Percentiles rank a stretch among this genome's conserved stretches.
These are phyloP conservation scores for Isabelozyma gotoi DNA, from an alignment of 805 yeast genomes.

Conservation along the genomic window DNA sequence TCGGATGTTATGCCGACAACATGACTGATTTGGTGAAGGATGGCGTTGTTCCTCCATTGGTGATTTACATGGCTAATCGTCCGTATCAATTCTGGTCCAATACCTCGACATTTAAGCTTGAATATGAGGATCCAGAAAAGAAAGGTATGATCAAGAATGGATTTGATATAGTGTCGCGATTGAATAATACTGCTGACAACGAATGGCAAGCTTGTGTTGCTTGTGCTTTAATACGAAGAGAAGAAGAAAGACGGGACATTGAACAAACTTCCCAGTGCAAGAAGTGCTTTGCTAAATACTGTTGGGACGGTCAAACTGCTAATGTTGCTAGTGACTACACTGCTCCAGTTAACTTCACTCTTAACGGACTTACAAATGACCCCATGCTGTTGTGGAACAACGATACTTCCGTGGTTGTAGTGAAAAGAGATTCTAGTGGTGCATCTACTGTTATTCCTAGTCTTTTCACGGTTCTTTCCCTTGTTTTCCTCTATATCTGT, in stretches of 20 bases:
- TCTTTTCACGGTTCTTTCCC: neutral
- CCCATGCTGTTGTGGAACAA: constrained; percentile 1
- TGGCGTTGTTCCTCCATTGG: constrained; percentile 37
- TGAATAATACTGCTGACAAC: constrained; percentile 34
- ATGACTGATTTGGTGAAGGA: constrained; percentile 35
- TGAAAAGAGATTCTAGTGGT: neutral
- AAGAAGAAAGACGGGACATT: constrained; percentile 38
- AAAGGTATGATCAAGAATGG: constrained; percentile 38
- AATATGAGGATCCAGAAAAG: constrained; percentile 34
- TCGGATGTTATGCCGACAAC: constrained; percentile 40
- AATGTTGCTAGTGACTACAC: constrained; percentile 10
- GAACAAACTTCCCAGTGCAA: constrained; percentile 36
- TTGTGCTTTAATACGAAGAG: constrained; percentile 40
- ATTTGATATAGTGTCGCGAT: constrained; percentile 29
- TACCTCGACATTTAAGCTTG: constrained; percentile 31
- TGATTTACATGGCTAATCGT: constrained; percentile 39
- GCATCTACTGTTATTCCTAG: neutral
- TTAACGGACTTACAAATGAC: constrained; percentile 27
- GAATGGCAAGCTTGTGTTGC: constrained; percentile 40
- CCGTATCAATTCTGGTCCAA: constrained; percentile 34
- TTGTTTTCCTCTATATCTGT: neutral
- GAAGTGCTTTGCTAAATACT: constrained; percentile 34
- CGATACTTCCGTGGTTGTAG: neutral
- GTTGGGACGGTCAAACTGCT: constrained; percentile 37
- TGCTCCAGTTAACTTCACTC: constrained; percentile 28